Evolutionary conservation across 306 rosid genomes (phyloP), one percentile per base, ranked within the genome.

Genomic region (Quercus engelmannii): DNA sequence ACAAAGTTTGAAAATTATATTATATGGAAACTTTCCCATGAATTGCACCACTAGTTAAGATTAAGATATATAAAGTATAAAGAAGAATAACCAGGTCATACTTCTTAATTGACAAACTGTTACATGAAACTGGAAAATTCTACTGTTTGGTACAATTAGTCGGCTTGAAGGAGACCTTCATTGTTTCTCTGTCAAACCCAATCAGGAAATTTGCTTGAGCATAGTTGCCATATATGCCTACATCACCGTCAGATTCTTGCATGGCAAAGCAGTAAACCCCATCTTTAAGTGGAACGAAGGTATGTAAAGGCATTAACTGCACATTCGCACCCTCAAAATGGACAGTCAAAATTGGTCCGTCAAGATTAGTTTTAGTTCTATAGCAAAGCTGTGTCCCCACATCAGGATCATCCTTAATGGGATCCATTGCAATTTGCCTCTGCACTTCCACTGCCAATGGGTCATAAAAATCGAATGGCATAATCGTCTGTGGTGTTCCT

Each of bases 181-280:
- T 82, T 55, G 3, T 64, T 17, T 87, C 96, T 10, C 83, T 75
- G 75, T 87, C 93, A 82, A 78, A 87, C 9, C 93, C 89, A 73
- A 91, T 86, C 82, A 89, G 65, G 81, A 78, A 67, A 74, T 90
- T 88, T n/a, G 88, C 76, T 76, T 88, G 89, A 38, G 92, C 92
- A 67, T 86, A 90, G 59, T 79, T 88, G 65, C 94, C 91, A 76
- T 81, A 85, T 49, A 86, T 79, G 43, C 84, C 77, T 2, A 41
- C 46, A 41, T 28, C 28, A 55, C 82, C 84, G 57, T 74, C 80
- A 0, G 73, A 12, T 65, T 74, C 76, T 18, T 83, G 80, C 88
- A 90, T 88, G 72, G 92, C 87, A 68, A 90, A 80, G 85, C 93
- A 91, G 72, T 84, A 87, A n/a, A 89, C 83, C 51, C 88, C 91